Evolutionary conservation across 768 basidiomycete genomes (phyloP), one percentile per base, ranked within the genome.

Genomic region (Multifurca ochricompacta): DNA sequence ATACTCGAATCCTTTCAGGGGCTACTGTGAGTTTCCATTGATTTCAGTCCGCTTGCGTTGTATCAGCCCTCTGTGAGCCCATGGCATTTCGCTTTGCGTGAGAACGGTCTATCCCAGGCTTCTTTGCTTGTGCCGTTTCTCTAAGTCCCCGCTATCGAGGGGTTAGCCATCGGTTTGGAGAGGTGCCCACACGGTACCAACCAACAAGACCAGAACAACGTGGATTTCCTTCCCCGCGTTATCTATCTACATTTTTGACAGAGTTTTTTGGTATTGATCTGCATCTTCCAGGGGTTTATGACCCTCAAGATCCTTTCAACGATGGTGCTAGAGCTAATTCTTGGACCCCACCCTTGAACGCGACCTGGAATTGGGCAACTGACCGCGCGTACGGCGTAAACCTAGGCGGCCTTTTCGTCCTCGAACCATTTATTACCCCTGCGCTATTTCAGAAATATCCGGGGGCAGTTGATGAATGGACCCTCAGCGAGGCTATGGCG

Each of bases 371-470:
- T 42, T 93, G 75, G 73, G 79, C 77, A 14, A 72, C 72, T 43
- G 77, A 90, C 70, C 77, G 71, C 35, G 70, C 85, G 28, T 74
- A 73, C 57, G 87, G 80, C 21, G 82, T 86, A 46, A 90, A 90
- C 64, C 70, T 91, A 25, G 86, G 84, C 27, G 90, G 89, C 0
- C 80, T 83, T 72, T 80, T 91, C 60, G 80, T 84, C 35, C 76
- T 84, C 21, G 91, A 94, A 68, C 90, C 87, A 1, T 89, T 87
- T 70, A 87, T 90, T 67, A 69, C 77, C 6, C 87, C 87, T 0
- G 73, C 74, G 3, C 68, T 85, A 23, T 87, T 73, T 68, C 79
- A 87, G 62, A 74, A 76, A 59, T 86, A 85, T 66, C 75, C 79
- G 30, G 67, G 71, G 4, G 71, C 77, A 10, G 65, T 74, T n/a